Percentiles rank a stretch among this genome's conserved stretches.
These are phyloP conservation scores for Aschersonia sp. DNA, from an alignment of 2,329 filamentous ascomycete genomes.

Conservation along the genomic window DNA sequence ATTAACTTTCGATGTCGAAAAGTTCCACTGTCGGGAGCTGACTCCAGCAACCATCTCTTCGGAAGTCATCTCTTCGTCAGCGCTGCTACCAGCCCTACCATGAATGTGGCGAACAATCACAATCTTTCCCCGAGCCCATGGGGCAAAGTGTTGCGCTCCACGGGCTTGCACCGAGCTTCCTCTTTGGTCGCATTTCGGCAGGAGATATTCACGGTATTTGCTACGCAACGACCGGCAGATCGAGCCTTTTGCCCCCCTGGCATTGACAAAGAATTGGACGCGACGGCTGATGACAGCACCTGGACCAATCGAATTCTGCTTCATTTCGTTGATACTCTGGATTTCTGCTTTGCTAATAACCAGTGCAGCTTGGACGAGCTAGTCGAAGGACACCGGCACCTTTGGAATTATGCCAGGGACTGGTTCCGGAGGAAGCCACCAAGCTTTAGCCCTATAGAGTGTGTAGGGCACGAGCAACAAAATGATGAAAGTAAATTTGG, in stretches of 20 bases:
- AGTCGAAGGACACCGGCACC: not conserved
- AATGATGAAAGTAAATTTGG: not conserved
- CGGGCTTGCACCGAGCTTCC: not conserved
- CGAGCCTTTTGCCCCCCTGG: not conserved
- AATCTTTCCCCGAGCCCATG: not conserved
- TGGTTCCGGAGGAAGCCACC: not conserved
- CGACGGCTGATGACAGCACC: not conserved
- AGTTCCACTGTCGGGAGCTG: not conserved
- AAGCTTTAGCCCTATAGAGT: not conserved
- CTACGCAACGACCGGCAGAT: not conserved
- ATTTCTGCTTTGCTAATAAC: not conserved
- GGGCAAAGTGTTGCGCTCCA: not conserved
- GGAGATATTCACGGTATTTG: not conserved
- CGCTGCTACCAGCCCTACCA: not conserved
- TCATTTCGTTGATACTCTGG: not conserved
- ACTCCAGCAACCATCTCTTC: not conserved
- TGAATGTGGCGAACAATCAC: not conserved
- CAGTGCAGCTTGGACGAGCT: not conserved
- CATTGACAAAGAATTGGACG: not conserved
- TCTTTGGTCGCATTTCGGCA: not conserved
- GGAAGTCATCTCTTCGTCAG: not conserved
- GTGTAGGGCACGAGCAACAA: not conserved
- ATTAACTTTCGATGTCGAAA: too few relatives aligned
- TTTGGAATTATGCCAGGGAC: not conserved
- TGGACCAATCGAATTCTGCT: not conserved